Evolutionary conservation across 768 basidiomycete species (phyloP).

Genomic region (Erythrobasidium yunnanense): DNA sequence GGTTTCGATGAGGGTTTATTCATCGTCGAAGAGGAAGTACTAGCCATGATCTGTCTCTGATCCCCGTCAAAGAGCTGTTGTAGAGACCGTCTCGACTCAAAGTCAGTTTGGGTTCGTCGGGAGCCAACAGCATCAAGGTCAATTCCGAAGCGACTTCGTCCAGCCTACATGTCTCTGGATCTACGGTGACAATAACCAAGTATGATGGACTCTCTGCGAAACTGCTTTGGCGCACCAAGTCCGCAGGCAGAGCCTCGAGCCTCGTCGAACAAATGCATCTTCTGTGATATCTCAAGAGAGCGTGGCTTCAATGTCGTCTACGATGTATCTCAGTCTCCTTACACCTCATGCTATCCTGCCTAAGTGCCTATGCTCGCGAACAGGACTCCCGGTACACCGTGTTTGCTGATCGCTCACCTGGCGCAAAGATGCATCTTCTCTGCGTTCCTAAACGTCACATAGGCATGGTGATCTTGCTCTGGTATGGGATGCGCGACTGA

Average conservation of each 20-base stretch:
- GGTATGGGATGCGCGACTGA: background rate
- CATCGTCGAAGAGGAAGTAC: background rate
- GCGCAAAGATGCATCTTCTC: conserved; percentile 42
- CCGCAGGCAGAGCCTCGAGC: background rate
- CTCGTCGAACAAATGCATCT: conserved; percentile 37
- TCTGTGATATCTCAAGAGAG: conserved; percentile 40
- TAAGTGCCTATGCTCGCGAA: background rate
- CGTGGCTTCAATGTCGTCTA: conserved; percentile 42
- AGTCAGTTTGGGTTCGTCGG: no score
- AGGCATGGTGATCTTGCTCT: conserved; percentile 34
- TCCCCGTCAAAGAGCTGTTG: background rate
- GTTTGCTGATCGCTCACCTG: conserved; percentile 43
- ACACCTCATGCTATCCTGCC: background rate
- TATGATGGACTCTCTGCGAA: background rate
- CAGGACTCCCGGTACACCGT: conserved; percentile 41
- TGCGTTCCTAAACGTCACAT: conserved; percentile 44
- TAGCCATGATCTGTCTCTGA: background rate
- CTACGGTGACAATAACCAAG: background rate
- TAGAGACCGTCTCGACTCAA: no score
- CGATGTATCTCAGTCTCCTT: conserved; percentile 38
- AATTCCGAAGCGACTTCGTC: no score
- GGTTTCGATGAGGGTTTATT: background rate
- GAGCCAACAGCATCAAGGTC: no score
- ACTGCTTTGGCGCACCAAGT: background rate
- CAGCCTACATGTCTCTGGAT: no score